Evolutionary conservation across 192 early-diverging fungal genomes (phyloP), one percentile per base, ranked within the genome.

Genomic region (Paraglomus brasilianum): DNA sequence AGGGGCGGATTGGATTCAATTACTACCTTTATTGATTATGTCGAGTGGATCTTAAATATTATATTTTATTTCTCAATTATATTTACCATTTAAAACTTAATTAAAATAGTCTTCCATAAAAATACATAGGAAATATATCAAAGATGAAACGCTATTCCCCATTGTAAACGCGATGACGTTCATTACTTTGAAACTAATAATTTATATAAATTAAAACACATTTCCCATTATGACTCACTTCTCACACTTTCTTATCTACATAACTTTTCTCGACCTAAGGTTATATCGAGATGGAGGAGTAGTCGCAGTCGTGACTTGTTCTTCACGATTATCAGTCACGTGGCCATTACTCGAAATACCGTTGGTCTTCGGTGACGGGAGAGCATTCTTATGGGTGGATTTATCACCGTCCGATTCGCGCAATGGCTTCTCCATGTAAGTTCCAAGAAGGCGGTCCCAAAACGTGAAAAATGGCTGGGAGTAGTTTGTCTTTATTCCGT

Each of bases 401-500:
- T 17, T 13, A 21, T 73, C 46, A 75, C 73, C 21, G 75, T 75
- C 70, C 76, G 44, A 63, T 73, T 74, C 21, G 62, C 74, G 47
- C 66, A 19, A 72, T 76, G 46, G 17, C 21, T n/a, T 57, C 21
- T 38, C 66, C 72, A 79, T 77, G 65, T 80, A 76, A 15, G 89
- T 93, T 14, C 89, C 91, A 70, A 91, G 77, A 46, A 86, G 63
- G 22, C 84, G 79, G 72, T 93, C 91, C 91, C 91, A 93, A 48
- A 86, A 82, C 5, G 87, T 93, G 72, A 90, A 91, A 76, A 89
- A 93, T 8, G 91, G 91, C 79, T 92, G 82, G 8, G 78, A 81
- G 75, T 77, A 87, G 73, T 83, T 83, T 70, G 61, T 81, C 72
- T 86, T 85, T 62, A 84, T 81, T 15, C 85, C 83, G 72, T 79